These are phyloP conservation scores for Flaveria sonorensis DNA, from an alignment of 129 eudicot species.

Conservation along the genomic window DNA sequence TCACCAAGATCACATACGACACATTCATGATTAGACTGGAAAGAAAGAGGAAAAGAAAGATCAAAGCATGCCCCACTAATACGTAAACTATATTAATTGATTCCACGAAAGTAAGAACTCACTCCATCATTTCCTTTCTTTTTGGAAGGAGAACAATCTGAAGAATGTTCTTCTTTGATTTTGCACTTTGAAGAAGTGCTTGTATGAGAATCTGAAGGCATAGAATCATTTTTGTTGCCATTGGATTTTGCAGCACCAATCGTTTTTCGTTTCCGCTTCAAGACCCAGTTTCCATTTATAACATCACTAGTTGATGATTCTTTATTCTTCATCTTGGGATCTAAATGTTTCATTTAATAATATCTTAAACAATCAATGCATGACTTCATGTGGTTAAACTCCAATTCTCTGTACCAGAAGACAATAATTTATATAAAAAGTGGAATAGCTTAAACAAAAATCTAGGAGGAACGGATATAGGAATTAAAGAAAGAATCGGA, in stretches of 20 bases:
- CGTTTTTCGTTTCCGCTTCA: conserved; percentile 78
- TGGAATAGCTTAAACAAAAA: neutral
- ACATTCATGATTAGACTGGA: conserved; percentile 78
- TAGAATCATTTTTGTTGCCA: conserved; percentile 38
- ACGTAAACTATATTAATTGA: neutral
- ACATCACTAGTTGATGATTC: conserved; percentile 47
- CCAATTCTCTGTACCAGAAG: conserved; percentile 23
- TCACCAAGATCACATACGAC: conserved; percentile 86
- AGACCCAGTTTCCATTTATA: conserved; percentile 72
- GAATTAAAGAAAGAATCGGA: conserved; percentile 2
- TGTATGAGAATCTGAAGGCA: conserved; percentile 46
- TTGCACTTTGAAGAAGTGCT: conserved; percentile 39
- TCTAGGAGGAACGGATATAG: neutral
- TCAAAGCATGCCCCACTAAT: neutral
- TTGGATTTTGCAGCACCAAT: conserved; percentile 50
- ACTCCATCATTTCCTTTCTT: conserved; percentile 89
- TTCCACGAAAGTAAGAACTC: conserved; percentile 16
- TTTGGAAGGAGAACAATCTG: conserved; percentile 50
- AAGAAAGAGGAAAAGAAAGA: neutral
- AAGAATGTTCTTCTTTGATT: conserved; percentile 34
- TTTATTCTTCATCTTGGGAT: conserved; percentile 63
- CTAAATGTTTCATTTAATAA: conserved; percentile 24
- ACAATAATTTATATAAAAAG: neutral
- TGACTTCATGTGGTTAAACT: conserved; percentile 26
- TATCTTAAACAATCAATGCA: conserved; percentile 15